Percentiles rank a stretch among this genome's conserved stretches.
phyloP scores from a whole-genome alignment of 2,329 filamentous ascomycete species.

The Diaporthe destruens region DNA sequence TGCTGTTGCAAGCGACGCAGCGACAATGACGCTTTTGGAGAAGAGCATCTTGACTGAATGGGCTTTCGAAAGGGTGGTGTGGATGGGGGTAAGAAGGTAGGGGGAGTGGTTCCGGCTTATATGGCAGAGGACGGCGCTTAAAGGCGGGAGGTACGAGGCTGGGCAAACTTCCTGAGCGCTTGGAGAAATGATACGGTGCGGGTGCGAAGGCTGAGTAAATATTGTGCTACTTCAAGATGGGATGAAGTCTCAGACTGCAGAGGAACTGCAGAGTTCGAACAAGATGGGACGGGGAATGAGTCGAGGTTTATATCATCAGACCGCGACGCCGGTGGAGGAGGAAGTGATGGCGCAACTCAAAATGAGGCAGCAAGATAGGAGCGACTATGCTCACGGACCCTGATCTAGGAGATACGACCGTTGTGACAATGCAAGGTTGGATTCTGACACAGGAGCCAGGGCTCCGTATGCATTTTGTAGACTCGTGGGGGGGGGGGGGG shows the following conservation, averaged over 20 bases:
- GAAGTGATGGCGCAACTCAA: constrained; percentile 14
- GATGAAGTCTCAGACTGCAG: constrained; percentile 10
- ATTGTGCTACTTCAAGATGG: constrained; percentile 3
- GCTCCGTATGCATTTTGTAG: constrained; percentile 33
- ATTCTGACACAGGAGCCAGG: constrained; percentile 31
- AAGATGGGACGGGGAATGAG: neutral
- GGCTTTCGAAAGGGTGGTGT: neutral
- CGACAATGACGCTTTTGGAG: constrained; percentile 21
- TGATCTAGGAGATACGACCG: constrained; percentile 15
- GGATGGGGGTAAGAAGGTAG: neutral
- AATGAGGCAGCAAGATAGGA: constrained; percentile 26
- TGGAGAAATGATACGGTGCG: constrained; percentile 14
- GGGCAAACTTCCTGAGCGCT: constrained; percentile 33
- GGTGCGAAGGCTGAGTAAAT: neutral
- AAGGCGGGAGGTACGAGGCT: constrained; percentile 5
- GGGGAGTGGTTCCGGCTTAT: constrained; percentile 27
- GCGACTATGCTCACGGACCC: constrained; percentile 28
- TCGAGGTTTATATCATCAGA: constrained; percentile 32
- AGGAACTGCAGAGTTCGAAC: too few relatives aligned
- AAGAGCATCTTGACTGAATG: constrained; percentile 33
- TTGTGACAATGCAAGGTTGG: constrained; percentile 34
- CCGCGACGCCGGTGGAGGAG: neutral
- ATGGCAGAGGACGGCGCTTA: constrained; percentile 24
- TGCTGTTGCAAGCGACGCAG: constrained; percentile 33
- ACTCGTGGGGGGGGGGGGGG: neutral